Base-by-base conservation (phyloP, 768 basidiomycete genomes). In the Pisolithus marmoratus region DNA sequence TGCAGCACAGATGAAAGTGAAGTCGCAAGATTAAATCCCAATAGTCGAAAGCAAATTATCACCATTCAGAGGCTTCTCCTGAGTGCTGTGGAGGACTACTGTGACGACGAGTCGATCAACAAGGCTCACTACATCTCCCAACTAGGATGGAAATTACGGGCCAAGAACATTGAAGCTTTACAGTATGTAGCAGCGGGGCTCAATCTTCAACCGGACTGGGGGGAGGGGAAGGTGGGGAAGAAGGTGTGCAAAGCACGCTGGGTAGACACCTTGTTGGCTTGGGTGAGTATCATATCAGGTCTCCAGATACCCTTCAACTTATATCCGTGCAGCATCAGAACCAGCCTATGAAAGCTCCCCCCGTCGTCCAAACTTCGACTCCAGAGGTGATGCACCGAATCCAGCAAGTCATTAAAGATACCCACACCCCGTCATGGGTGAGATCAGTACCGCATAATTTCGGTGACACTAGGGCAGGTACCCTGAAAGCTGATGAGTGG, bases 61-160 rank as follows among this genome's bases (percentile, higher is more conserved):
- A 20, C n/a, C 27, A 56, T 56, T 11, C 49, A 56, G 8, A 3
- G 1, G 14, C 43, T 54, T 3, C 52, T 56, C 8, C 40, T 48
- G 2, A n/a, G 29, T 19, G 23, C 31, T 6, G 26, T 54, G 6
- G 19, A 49, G 20, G 5, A 50, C 26, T 34, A 22, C 2, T 11
- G 20, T 31, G 38, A 23, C 2, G 20, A 23, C 1, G 27, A 53
- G 15, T 22, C 7, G 2, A 38, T 43, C 38, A 36, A 19, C 38
- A 20, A 20, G 8, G 22, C 19, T n/a, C n/a, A n/a, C 6, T 19
- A 56, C 38, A 1, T 56, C n/a, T 3, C 14, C 2, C 8, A 23
- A 8, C 23, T 54, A 15, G 20, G 50, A 31, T 5, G 22, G 7
- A 48, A 46, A 34, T n/a, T 57, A 8, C 3, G 5, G 1, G 3